Conservation (phyloP, 2,329 filamentous ascomycete species). For the Phyllosticta citrichinensis region DNA sequence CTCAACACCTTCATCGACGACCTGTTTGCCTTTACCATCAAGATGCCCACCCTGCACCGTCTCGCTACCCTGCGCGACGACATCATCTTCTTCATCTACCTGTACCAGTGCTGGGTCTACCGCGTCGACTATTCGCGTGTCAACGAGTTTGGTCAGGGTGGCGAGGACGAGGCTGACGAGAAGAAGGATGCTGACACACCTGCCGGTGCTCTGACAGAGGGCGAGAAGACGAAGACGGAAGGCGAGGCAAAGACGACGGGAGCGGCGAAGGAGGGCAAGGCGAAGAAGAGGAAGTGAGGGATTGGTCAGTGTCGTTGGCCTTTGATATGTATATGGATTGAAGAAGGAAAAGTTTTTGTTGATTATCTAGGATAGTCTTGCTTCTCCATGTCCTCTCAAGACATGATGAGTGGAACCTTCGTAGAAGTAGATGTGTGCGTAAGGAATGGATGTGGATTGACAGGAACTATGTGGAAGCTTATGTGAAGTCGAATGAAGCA, state of each 20-base stretch:
- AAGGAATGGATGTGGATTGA: no score
- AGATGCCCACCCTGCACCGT: slow-evolving; percentile 92
- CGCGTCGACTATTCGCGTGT: slow-evolving; percentile 83
- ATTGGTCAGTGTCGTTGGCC: not conserved
- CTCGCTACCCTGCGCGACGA: slow-evolving; percentile 90
- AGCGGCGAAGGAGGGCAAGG: slow-evolving; percentile 7
- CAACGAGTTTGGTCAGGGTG: slow-evolving; percentile 97
- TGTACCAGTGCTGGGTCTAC: slow-evolving; percentile 92
- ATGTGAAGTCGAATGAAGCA: no score
- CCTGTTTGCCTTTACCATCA: slow-evolving; percentile 96
- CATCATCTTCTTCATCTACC: slow-evolving; percentile 94
- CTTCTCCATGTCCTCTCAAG: no score
- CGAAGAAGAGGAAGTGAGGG: slow-evolving; percentile 17
- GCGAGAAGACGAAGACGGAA: slow-evolving; percentile 11
- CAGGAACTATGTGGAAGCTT: no score
- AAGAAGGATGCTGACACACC: slow-evolving; percentile 36
- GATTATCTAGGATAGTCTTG: not conserved
- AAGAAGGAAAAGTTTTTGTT: not conserved
- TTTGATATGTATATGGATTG: not conserved
- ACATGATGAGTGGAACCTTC: no score
- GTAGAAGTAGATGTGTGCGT: no score
- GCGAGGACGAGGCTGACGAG: slow-evolving; percentile 58
- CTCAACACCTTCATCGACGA: slow-evolving; percentile 99
- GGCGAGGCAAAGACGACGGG: slow-evolving; percentile 11
- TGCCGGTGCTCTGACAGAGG: slow-evolving; percentile 14